Evolutionary conservation across 2,329 filamentous ascomycete genomes (phyloP), one percentile per base, ranked within the genome.

Genomic region (Penicillium sclerotiorum): DNA sequence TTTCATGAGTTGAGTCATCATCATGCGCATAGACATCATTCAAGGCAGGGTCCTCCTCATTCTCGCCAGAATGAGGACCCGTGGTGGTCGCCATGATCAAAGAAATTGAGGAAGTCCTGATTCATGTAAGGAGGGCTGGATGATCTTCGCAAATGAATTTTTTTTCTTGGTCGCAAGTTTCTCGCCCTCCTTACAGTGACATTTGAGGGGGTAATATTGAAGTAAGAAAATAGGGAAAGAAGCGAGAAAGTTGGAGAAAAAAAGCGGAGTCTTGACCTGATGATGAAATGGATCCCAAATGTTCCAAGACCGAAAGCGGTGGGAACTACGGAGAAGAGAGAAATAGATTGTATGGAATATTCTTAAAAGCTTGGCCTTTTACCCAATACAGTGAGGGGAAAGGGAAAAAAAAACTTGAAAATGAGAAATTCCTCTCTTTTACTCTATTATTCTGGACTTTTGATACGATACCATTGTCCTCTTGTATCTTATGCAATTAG

Each of bases 41-140:
- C 42, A 57, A 44, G 13, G 56, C 50, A 27, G 59, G 56, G 50
- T 68, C 66, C 28, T 68, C 65, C 43, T 68, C 66, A 51, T 57
- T 63, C 42, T 68, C 65, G 27, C 55, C 60, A 45, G 60, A 53
- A 52, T 60, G 59, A 47, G 61, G 49, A 42, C 55, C 57, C 25
- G 58, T 52, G 39, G 58, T 61, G 43, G 62, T 57, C 28, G 63
- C 57, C 66, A 68, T 68, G 53, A 52, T 36, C 56, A 43, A 45
- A 22, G 27, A 47, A 32, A 44, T 39, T 40, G 36, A 48, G 52
- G 50, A 58, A 25, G 51, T n/a, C 6, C 37, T 33, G 42, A 55
- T 52, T 61, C 55, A 61, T 61, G 56, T 60, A 60, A 58, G 49
- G 53, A 55, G 49, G 37, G 48, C 57, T 60, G 58, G 55, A 55